These are phyloP conservation scores for Petasospora fabianii DNA, from an alignment of 1,139 yeast genomes.

Conservation along the genomic window DNA sequence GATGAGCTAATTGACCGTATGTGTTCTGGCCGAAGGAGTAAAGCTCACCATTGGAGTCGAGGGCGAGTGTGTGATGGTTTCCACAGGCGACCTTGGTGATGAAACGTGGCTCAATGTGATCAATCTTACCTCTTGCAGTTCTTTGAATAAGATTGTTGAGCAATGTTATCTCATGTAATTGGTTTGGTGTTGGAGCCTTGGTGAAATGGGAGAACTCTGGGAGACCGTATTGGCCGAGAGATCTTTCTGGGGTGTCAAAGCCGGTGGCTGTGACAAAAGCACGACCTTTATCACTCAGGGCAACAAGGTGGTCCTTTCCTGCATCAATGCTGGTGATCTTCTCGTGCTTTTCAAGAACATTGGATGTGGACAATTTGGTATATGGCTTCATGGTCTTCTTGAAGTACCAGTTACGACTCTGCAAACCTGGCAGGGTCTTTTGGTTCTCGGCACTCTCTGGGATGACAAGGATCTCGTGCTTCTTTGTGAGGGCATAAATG, in stretches of 20 bases:
- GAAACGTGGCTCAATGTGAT: slow-evolving; percentile 37
- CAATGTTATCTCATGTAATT: slow-evolving; percentile 33
- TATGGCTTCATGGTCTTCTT: slow-evolving; percentile 24
- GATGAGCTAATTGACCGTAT: slow-evolving; percentile 79
- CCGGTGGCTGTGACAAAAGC: slow-evolving; percentile 65
- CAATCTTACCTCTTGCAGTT: slow-evolving; percentile 28
- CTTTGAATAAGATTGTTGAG: slow-evolving; percentile 35
- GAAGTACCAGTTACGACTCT: slow-evolving; percentile 19
- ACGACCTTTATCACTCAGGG: slow-evolving; percentile 58
- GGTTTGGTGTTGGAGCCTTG: slow-evolving; percentile 41
- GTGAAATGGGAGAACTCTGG: slow-evolving; percentile 68
- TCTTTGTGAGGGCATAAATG: slow-evolving; percentile 54
- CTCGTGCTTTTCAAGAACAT: slow-evolving; percentile 39
- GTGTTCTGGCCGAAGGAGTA: slow-evolving; percentile 86
- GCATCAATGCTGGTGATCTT: slow-evolving; percentile 46
- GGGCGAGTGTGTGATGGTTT: slow-evolving; percentile 63
- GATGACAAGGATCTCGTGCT: slow-evolving; percentile 49
- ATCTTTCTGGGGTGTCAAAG: slow-evolving; percentile 30
- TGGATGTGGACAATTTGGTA: slow-evolving; percentile 12
- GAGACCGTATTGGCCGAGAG: slow-evolving; percentile 79
- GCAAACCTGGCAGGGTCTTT: slow-evolving; percentile 9
- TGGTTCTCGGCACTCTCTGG: slow-evolving; percentile 37
- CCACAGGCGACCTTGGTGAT: slow-evolving; percentile 71
- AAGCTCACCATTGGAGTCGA: slow-evolving; percentile 57
- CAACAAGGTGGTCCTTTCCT: slow-evolving; percentile 66